Base-by-base conservation (phyloP, 2,329 filamentous ascomycete species). In the Neonectria neomacrospora region DNA sequence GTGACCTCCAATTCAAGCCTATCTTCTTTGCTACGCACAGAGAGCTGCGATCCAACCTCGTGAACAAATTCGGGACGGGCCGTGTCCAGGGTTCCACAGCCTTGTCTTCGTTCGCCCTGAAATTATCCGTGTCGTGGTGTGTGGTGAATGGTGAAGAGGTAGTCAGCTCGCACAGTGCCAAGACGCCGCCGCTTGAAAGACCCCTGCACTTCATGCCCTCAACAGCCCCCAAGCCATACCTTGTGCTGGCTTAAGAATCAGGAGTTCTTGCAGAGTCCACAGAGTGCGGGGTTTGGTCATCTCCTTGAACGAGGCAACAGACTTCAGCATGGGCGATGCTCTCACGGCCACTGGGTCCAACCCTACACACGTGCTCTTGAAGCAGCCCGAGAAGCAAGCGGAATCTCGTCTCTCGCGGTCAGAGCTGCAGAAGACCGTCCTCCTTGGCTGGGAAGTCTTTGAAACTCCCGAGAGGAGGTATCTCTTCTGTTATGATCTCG, bases 401-500 rank as follows among this genome's bases (percentile, higher is more conserved):
- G 22, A 28, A 39, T 48, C 30, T 47, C 42, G 54, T 5, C 42
- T 57, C 18, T 48, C 42, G 10, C 42, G 54, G 22, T 23, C 32
- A 10, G 45, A 61, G 23, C 32, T 45, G 23, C 44, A 50, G 20
- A 18, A 61, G 12, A 57, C 53, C 5, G n/a, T 61, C 5, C 39
- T 54, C 3, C n/a, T 5, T n/a, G 47, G 23, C 3, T 62, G 48
- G 53, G 47, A 47, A 16, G 59, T 58, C 5, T 53, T 39, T 16
- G 59, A 62, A 47, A 58, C 59, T 0, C 30, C 39, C 10, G 47
- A 53, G 8, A 30, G 47, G 5, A 20, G 30, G n/a, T 62, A 48
- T 30, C 45, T 62, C 6, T 62, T 58, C n/a, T 56, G 32, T 5
- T 26, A 45, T 41, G 58, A 52, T 20, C 44, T 44, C 3, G 20